These are phyloP conservation scores for Emmonsiellopsis sp. DNA, from an alignment of 2,329 filamentous ascomycete species.

Conservation along the genomic window DNA sequence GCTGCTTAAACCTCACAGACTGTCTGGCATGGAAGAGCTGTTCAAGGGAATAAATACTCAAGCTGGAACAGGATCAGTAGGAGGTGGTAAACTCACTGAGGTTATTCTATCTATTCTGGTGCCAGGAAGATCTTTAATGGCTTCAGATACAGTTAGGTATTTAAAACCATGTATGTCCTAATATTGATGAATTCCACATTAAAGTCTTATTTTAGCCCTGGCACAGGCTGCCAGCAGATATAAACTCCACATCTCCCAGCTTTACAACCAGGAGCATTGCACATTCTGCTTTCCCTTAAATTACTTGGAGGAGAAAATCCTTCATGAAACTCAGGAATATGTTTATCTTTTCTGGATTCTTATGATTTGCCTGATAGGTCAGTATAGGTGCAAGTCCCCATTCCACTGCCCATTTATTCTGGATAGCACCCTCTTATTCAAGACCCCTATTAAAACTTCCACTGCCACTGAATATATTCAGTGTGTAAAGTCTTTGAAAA, in stretches of 20 bases:
- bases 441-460: constrained; percentile 70
- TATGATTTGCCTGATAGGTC: constrained; percentile 61
- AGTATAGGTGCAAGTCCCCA: constrained; percentile 55
- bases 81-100: constrained; percentile 57
- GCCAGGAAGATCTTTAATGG: constrained; percentile 50
- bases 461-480: constrained; percentile 70
- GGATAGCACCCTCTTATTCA: constrained; percentile 59
- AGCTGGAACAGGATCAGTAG: too few relatives aligned
- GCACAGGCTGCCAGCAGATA: too few relatives aligned
- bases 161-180: constrained; percentile 47
- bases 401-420: constrained; percentile 62
- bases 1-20: too few relatives aligned
- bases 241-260: constrained; percentile 56
- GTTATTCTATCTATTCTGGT: constrained; percentile 54
- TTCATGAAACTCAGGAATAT: constrained; percentile 66
- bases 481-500: constrained; percentile 42
- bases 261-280: constrained; percentile 41
- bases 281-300: constrained; percentile 40
- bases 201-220: too few relatives aligned
- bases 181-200: constrained; percentile 65
- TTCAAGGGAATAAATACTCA: too few relatives aligned
- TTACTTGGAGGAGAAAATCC: constrained; percentile 49
- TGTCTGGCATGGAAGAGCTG: too few relatives aligned
- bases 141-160: constrained; percentile 46
- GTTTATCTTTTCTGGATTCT: constrained; percentile 32